A percentile compares a stretch with the other conserved stretches of the same genome.
phyloP scores from a whole-genome alignment of 2,329 filamentous ascomycete genomes.

The Dactylonectria estremocensis region DNA sequence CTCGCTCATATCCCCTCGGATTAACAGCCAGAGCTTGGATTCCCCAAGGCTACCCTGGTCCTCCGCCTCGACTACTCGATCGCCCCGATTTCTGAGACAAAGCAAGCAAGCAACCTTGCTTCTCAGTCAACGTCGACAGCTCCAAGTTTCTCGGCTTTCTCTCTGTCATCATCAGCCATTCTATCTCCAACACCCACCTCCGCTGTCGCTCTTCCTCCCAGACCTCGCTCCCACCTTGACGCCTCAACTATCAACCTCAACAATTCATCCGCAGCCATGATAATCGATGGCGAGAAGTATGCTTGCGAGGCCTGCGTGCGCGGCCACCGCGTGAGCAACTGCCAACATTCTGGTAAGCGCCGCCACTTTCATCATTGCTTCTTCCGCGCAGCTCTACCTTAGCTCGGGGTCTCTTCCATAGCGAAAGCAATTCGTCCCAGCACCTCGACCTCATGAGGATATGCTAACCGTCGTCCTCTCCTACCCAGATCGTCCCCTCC shows the following conservation, averaged over 20 bases:
- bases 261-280: constrained; percentile 66
- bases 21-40: constrained; percentile 29
- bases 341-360: constrained; percentile 91
- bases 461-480: constrained; percentile 42
- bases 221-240: constrained; percentile 19
- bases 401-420: not conserved
- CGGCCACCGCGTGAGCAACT: constrained; percentile 98
- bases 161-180: constrained; percentile 1
- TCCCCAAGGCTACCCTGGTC: constrained; percentile 33
- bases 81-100: constrained; percentile 31
- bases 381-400: constrained; percentile 7
- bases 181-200: constrained; percentile 9
- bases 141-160: constrained; percentile 12
- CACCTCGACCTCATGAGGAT: constrained; percentile 19
- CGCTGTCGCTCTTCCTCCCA: constrained; percentile 2
- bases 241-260: constrained; percentile 27
- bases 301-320: constrained; percentile 98
- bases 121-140: constrained; percentile 27
- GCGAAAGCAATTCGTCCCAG: not conserved
- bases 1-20: constrained; percentile 20
- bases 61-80: constrained; percentile 34
- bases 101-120: constrained; percentile 30
- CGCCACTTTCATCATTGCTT: constrained; percentile 28
- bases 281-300: constrained; percentile 96
- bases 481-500: constrained; percentile 84